Evolutionary conservation across 148 eudicot genomes (phyloP).

Genomic region (Polygonum aviculare): DNA sequence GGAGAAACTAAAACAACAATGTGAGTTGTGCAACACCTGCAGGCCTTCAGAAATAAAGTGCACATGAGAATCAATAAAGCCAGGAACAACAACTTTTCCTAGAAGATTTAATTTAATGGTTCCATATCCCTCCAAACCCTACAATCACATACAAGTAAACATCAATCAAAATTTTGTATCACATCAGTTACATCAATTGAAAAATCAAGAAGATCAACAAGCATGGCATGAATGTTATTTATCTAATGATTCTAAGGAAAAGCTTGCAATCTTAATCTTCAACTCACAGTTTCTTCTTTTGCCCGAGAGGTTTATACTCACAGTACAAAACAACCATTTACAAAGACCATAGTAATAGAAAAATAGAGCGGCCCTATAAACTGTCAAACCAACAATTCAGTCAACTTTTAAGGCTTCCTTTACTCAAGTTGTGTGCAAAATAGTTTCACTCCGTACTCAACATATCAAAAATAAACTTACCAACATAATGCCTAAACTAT

Average conservation of each 20-base stretch:
- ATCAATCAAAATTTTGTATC: background rate
- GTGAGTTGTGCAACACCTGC: constrained; percentile 42
- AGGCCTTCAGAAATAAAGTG: constrained; percentile 83
- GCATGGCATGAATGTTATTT: background rate
- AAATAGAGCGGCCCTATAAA: background rate
- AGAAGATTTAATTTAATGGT: constrained; percentile 50
- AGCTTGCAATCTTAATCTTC: background rate
- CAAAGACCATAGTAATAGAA: background rate
- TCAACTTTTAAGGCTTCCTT: background rate
- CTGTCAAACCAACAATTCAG: background rate
- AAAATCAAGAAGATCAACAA: background rate
- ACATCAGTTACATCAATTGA: background rate
- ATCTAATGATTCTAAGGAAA: background rate
- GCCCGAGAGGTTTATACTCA: too few relatives aligned
- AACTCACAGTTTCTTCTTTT: background rate
- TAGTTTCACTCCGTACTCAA: background rate
- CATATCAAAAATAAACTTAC: too few relatives aligned
- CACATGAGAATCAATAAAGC: constrained; percentile 90
- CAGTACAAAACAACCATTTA: background rate
- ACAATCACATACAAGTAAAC: constrained; percentile 16
- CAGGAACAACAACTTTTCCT: constrained; percentile 82
- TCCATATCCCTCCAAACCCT: constrained; percentile 51
- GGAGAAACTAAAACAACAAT: background rate
- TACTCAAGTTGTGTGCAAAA: background rate
- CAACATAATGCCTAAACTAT: background rate